These are phyloP conservation scores for Mycena sp. DNA, from an alignment of 1,284 basidiomycete genomes.

Conservation along the genomic window DNA sequence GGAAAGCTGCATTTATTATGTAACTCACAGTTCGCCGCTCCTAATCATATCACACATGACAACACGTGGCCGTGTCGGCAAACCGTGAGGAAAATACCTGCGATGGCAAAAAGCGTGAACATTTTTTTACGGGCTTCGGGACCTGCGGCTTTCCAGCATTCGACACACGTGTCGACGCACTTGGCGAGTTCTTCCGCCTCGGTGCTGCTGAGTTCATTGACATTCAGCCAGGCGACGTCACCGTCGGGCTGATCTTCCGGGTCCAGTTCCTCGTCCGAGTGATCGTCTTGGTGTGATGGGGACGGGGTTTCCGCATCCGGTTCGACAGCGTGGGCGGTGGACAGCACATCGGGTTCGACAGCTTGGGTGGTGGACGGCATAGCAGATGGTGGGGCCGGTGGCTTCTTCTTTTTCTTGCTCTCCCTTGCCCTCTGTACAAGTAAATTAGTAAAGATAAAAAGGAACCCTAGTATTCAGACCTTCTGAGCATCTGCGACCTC, in stretches of 20 bases:
- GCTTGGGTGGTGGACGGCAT: too few relatives aligned
- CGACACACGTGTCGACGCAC: slow-evolving; percentile 34
- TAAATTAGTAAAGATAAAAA: too few relatives aligned
- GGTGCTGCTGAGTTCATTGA: slow-evolving; percentile 7
- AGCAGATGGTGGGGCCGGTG: too few relatives aligned
- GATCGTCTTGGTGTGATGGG: too few relatives aligned
- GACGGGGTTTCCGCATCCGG: too few relatives aligned
- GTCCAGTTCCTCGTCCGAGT: not conserved
- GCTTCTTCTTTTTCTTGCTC: too few relatives aligned
- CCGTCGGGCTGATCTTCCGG: not conserved
- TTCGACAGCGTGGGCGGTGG: too few relatives aligned
- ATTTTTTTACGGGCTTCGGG: slow-evolving; percentile 41
- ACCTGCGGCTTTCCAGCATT: slow-evolving; percentile 45
- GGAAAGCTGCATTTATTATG: too few relatives aligned
- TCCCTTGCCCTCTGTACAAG: too few relatives aligned
- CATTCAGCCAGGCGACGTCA: slow-evolving; percentile 18
- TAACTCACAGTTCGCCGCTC: slow-evolving; percentile 39
- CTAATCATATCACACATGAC: slow-evolving; percentile 25
- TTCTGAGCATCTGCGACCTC: slow-evolving; percentile 34
- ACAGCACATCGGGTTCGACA: too few relatives aligned
- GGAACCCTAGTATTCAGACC: too few relatives aligned
- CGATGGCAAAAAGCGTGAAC: slow-evolving; percentile 30
- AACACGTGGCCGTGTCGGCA: slow-evolving; percentile 36
- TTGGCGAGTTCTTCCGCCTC: slow-evolving; percentile 7
- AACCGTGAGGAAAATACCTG: slow-evolving; percentile 42